Percentiles rank a stretch among this genome's conserved stretches.
Conservation (phyloP, 768 basidiomycete genomes). For the Mycena sanguinolenta region DNA sequence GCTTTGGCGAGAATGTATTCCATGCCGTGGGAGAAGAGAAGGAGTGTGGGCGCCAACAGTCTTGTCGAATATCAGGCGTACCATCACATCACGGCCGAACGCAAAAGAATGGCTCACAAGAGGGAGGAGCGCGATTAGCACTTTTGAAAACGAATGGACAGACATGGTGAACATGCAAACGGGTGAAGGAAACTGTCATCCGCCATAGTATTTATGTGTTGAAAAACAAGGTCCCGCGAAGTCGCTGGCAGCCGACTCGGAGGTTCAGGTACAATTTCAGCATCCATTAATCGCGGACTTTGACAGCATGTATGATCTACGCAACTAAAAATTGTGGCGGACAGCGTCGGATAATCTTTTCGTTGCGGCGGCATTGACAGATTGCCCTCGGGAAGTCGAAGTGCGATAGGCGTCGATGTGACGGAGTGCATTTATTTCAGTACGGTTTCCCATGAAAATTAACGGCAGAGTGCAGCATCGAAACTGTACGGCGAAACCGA, state of each 20-base stretch:
- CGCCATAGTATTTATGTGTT: conserved; percentile 18
- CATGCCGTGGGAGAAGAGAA: not conserved
- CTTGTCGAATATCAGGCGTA: conserved; percentile 4
- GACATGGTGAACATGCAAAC: conserved; percentile 29
- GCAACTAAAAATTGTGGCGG: conserved; percentile 7
- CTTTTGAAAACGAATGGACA: conserved; percentile 32
- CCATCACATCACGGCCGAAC: not conserved
- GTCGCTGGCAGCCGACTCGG: conserved; percentile 22
- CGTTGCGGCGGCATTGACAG: conserved; percentile 25
- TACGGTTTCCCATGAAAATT: not conserved
- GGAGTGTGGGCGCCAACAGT: conserved; percentile 24
- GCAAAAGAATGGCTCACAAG: conserved; percentile 18
- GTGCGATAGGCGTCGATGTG: not conserved
- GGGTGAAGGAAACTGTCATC: conserved; percentile 18
- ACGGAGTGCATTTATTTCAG: not conserved
- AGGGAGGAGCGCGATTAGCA: conserved; percentile 24
- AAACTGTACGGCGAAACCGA: not conserved
- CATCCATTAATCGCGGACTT: conserved; percentile 14
- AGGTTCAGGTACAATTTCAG: conserved; percentile 29
- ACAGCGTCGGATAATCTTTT: not conserved
- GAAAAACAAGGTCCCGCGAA: conserved; percentile 27
- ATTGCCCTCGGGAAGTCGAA: conserved; percentile 36
- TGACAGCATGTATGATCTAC: conserved; percentile 32
- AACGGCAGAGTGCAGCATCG: not conserved
- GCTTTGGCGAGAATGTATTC: conserved; percentile 31